A percentile compares a stretch with the other conserved stretches of the same genome.
Conservation (phyloP, 306 rosid genomes). For the Castanea crenata region DNA sequence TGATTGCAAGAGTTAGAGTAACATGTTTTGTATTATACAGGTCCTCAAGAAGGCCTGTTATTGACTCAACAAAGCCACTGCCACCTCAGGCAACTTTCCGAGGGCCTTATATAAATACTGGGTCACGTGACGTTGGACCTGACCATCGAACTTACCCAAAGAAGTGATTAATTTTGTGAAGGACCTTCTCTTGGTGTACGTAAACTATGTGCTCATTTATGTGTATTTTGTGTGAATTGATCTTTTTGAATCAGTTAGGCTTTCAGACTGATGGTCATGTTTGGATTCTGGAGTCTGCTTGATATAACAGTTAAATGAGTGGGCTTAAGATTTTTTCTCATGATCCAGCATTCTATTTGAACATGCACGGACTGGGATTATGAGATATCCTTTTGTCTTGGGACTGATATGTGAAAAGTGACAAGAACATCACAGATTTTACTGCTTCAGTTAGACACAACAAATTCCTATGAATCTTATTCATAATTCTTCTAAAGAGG, state of each 20-base stretch:
- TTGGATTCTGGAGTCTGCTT: background rate
- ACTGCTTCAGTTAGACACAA: background rate
- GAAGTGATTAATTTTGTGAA: slow-evolving; percentile 43
- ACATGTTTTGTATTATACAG: slow-evolving; percentile 30
- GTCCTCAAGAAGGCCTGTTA: slow-evolving; percentile 78
- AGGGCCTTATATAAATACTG: slow-evolving; percentile 95
- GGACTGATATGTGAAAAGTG: background rate
- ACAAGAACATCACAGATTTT: background rate
- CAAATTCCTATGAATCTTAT: background rate
- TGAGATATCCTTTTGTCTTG: background rate
- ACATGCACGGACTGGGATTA: background rate
- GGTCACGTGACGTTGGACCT: slow-evolving; percentile 88
- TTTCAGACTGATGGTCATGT: slow-evolving; percentile 4
- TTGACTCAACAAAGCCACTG: slow-evolving; percentile 78
- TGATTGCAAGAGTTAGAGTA: slow-evolving; percentile 3
- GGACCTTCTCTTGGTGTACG: background rate
- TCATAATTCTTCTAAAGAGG: background rate
- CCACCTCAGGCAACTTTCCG: slow-evolving; percentile 94
- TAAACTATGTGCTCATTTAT: background rate
- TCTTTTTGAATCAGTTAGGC: background rate
- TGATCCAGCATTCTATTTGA: background rate
- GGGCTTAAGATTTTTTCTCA: background rate
- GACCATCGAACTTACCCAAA: slow-evolving; percentile 53
- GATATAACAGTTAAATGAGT: background rate
- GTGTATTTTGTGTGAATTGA: background rate